phyloP scores from a whole-genome alignment of 306 rosid species.

The Luffa aegyptiaca region DNA sequence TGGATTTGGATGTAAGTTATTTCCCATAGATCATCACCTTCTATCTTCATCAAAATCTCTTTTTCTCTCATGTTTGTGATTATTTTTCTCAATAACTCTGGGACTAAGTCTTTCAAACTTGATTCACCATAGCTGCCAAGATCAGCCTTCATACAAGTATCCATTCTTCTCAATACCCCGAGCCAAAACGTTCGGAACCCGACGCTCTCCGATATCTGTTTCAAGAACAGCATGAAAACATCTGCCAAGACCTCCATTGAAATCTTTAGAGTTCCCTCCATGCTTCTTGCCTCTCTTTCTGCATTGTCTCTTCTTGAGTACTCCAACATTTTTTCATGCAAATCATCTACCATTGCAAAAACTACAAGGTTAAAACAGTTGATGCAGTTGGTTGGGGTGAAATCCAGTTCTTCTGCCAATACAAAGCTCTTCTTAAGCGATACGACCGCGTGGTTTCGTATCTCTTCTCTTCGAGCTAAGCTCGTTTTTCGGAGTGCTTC shows the following conservation, averaged over 20 bases:
- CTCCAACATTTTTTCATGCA: constrained; percentile 86
- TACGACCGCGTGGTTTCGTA: constrained; percentile 67
- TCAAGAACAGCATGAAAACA: constrained; percentile 57
- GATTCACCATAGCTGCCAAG: constrained; percentile 62
- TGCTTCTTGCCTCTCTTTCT: constrained; percentile 82
- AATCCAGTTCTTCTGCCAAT: constrained; percentile 59
- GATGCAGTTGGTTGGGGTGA: constrained; percentile 40
- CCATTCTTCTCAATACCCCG: constrained; percentile 88
- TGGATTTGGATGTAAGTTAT: constrained; percentile 72
- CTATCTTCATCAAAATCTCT: constrained; percentile 40
- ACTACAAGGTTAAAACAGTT: constrained; percentile 63
- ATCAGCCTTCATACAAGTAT: constrained; percentile 82
- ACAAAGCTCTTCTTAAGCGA: constrained; percentile 54
- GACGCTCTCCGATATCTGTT: constrained; percentile 36
- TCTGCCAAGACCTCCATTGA: constrained; percentile 68
- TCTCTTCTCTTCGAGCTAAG: constrained; percentile 74
- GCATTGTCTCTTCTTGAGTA: constrained; percentile 77
- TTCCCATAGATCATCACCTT: constrained; percentile 81
- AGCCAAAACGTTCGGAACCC: constrained; percentile 74
- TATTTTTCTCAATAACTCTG: constrained; percentile 57
- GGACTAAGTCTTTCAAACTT: constrained; percentile 38
- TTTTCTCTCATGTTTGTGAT: constrained; percentile 61
- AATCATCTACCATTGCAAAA: constrained; percentile 84
- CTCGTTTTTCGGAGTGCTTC: constrained; percentile 67
- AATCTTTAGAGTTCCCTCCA: constrained; percentile 76